Evolutionary conservation across 768 basidiomycete species (phyloP), one percentile per base, ranked within the genome.

Genomic region (Trametes sanguinea): DNA sequence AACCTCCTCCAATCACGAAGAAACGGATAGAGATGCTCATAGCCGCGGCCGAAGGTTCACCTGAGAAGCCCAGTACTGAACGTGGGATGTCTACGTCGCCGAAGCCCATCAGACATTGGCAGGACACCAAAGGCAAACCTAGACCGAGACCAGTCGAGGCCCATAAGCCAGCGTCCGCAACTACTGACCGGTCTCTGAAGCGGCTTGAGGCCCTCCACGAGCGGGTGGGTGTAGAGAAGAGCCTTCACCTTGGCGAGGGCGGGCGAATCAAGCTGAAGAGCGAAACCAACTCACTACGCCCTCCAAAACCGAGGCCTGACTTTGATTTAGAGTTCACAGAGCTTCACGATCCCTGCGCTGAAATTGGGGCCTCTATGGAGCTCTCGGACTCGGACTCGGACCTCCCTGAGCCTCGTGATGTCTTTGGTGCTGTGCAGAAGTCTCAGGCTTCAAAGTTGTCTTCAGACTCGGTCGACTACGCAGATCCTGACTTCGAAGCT

Each of bases 251-350:
- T 1, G 69, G 72, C 6, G 71, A 75, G 40, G 79, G 80, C 16
- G 75, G 76, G 54, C 78, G 79, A 30, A 67, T 83, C 68, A 87
- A 83, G 67, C 63, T 82, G n/a, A 74, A 76, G 8, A 52, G 63
- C 9, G 56, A 56, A 22, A 16, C 54, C 57, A 44, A 52, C 45
- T 7, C 43, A 8, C 40, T 39, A 44, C 55, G 22, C 55, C 51
- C 40, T 52, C 56, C 52, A 17, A 61, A 54, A 37, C 42, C 59
- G 6, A 62, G 66, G 2, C 77, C 81, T 29, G 76, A 83, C 62
- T 85, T 85, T 62, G 77, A 83, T 60, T 64, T 88, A 27, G 75
- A 83, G 53, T 80, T 87, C 50, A 71, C 81, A 5, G 72, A 77
- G 54, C 60, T 84, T 27, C 48, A 60, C 52, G 53, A 54, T 43